Base-by-base conservation (phyloP, 106 monocot species). In the Dendrobium chrysotoxum region DNA sequence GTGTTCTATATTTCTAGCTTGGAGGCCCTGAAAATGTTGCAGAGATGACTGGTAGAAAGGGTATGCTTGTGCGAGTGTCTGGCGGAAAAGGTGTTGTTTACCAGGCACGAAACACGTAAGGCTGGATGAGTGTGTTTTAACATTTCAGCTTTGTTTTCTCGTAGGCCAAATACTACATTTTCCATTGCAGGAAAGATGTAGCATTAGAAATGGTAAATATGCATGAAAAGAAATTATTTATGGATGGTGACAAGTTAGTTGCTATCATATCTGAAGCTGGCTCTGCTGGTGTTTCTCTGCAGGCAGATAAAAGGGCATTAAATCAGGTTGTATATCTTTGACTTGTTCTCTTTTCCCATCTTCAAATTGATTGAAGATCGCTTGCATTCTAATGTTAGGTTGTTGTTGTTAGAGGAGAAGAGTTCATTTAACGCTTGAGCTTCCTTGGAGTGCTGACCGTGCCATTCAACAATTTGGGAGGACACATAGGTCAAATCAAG, bases 371-470 rank as follows among this genome's bases (percentile, higher is more conserved):
- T 54, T 81, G 21, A 26, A 46, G 18, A 12, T 73, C 26, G 8
- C 18, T 73, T 66, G 2, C 40, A 50, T 54, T 70, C 1, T 82
- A 74, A 40, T 30, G 64, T 35, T 61, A n/a, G 13, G 12, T 44
- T 58, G 45, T 30, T 42, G 1, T 17, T 74, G 20, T 78, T 83
- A 99, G 99, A 91, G 80, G 82, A 91, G 99, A 81, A 86, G 99
- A 78, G 95, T 99, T 45, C 99, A 99, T 82, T 55, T 99, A 83
- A 99, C 95, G 61, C 99, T 99, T 84, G 99, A 99, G 77, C 95
- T 99, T 78, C 99, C 99, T 79, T 99, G 99, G 99, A 99, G 99
- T 87, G 99, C 99, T 40, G 99, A 99, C 68, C 95, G 99, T 80
- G 99, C 99, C 6, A 99, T 99, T 79, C 99, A 99, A 82, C 99